Evolutionary conservation across 1,139 yeast genomes (phyloP).

Genomic region (Pichia sp.): DNA sequence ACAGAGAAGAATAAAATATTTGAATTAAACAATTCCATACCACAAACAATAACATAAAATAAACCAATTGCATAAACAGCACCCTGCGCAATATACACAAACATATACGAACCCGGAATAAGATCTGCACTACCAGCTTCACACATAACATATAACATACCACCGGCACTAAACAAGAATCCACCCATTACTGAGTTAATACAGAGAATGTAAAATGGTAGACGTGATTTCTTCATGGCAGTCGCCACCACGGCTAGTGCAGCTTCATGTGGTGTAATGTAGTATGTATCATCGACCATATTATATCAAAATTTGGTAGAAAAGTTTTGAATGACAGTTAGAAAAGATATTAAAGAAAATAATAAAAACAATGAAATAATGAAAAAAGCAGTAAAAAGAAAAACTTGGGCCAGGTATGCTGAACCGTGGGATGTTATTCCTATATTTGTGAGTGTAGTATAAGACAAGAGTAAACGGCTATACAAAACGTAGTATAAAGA

Average conservation of each 20-base stretch:
- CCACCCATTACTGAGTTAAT: constrained; percentile 69
- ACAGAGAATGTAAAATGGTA: constrained; percentile 49
- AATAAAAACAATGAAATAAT: not conserved
- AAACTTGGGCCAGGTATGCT: too few relatives aligned
- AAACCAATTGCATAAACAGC: constrained; percentile 60
- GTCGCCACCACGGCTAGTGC: constrained; percentile 81
- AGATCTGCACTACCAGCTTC: constrained; percentile 47
- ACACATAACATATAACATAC: constrained; percentile 57
- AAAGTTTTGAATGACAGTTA: not conserved
- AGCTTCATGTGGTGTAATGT: constrained; percentile 70
- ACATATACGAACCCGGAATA: constrained; percentile 40
- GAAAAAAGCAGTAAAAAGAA: too few relatives aligned
- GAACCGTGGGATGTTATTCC: too few relatives aligned
- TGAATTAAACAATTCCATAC: constrained; percentile 69
- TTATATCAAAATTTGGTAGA: too few relatives aligned
- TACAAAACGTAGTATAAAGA: too few relatives aligned
- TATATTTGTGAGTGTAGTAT: too few relatives aligned
- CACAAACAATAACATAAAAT: constrained; percentile 66
- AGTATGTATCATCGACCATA: constrained; percentile 46
- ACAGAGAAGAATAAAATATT: constrained; percentile 65
- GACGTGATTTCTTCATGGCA: constrained; percentile 71
- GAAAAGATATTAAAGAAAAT: not conserved
- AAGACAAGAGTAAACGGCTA: too few relatives aligned
- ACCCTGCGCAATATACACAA: constrained; percentile 50
- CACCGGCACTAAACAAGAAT: constrained; percentile 61